phyloP scores from a whole-genome alignment of 1,284 basidiomycete genomes.

The Papiliotrema nemorosa region DNA sequence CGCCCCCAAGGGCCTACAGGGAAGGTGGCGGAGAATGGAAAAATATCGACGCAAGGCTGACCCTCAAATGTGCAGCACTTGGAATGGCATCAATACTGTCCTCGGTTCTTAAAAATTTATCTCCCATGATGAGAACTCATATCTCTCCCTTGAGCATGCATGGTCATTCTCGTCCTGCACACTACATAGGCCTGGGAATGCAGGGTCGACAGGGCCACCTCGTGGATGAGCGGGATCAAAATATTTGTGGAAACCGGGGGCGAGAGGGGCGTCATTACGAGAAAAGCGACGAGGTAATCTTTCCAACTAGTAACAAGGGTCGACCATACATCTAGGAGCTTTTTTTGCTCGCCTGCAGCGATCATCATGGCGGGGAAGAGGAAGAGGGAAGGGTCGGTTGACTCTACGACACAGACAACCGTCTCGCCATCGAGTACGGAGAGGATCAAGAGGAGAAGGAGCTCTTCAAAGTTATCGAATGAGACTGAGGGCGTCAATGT shows the following conservation, averaged over 20 bases:
- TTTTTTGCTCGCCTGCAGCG: neutral
- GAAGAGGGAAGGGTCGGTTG: neutral
- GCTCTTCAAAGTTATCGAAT: too few relatives aligned
- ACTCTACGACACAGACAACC: neutral
- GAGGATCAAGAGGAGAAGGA: neutral
- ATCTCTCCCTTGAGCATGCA: too few relatives aligned
- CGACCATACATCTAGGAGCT: neutral
- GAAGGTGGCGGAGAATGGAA: too few relatives aligned
- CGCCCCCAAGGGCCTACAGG: too few relatives aligned
- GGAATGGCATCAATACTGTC: too few relatives aligned
- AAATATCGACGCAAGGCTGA: too few relatives aligned
- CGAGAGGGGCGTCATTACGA: neutral
- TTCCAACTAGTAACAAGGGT: neutral
- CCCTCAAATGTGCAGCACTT: too few relatives aligned
- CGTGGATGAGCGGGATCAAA: constrained; percentile 48
- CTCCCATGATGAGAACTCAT: too few relatives aligned
- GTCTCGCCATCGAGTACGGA: neutral
- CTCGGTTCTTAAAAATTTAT: too few relatives aligned
- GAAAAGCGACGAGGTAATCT: neutral
- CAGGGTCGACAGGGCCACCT: too few relatives aligned
- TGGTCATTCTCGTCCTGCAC: too few relatives aligned
- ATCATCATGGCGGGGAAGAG: neutral
- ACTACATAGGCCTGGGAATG: too few relatives aligned
- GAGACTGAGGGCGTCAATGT: neutral
- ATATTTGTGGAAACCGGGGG: constrained; percentile 47